Evolutionary conservation across 257 asterid species (phyloP).

Genomic region (Dorcoceras hygrometricum): DNA sequence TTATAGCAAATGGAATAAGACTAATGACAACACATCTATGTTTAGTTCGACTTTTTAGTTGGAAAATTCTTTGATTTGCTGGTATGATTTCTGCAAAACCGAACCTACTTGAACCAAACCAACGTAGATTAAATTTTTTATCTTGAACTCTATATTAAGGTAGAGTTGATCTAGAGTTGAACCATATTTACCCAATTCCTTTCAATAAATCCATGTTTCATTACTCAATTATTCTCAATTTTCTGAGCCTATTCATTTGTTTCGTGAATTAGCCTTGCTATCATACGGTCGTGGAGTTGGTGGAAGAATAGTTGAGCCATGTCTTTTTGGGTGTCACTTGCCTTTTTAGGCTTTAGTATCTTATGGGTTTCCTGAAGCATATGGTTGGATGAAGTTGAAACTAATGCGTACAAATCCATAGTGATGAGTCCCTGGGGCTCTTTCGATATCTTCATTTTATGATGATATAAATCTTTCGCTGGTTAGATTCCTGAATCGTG

Average conservation of each 20-base stretch:
- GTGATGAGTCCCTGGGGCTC: not conserved
- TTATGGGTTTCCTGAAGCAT: not conserved
- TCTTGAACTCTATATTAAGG: not conserved
- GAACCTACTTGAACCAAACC: not conserved
- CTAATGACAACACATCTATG: not conserved
- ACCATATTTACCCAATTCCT: not conserved
- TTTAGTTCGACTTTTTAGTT: too few relatives aligned
- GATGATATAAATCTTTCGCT: not conserved
- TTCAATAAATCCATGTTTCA: not conserved
- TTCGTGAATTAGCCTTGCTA: not conserved
- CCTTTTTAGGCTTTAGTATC: not conserved
- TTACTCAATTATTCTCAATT: too few relatives aligned
- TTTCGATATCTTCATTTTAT: too few relatives aligned
- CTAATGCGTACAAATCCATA: too few relatives aligned
- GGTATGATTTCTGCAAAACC: not conserved
- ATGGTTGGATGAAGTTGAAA: too few relatives aligned
- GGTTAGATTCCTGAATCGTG: too few relatives aligned
- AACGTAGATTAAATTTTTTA: too few relatives aligned
- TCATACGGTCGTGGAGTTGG: not conserved
- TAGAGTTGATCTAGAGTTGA: not conserved
- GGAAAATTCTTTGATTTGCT: not conserved
- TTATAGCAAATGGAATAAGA: slow-evolving; percentile 15
- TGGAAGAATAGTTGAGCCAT: not conserved
- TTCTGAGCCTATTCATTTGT: not conserved
- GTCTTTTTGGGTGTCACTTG: not conserved